Evolutionary conservation across 2,329 filamentous ascomycete genomes (phyloP), one percentile per base, ranked within the genome.

Genomic region (Phoma sp.): DNA sequence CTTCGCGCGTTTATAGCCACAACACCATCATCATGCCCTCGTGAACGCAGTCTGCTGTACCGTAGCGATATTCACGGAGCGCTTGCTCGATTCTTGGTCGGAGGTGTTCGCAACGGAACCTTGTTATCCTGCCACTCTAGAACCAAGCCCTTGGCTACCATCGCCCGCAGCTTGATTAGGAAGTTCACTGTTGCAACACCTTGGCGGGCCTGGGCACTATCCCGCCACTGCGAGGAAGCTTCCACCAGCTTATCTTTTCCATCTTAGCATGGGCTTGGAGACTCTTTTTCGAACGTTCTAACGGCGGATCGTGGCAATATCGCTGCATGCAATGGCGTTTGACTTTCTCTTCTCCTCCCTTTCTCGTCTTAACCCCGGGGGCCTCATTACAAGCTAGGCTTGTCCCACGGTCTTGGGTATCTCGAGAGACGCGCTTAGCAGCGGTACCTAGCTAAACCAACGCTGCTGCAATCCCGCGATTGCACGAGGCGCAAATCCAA

Each of bases 141-240:
- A 15, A 46, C 60, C 60, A 65, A 63, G 60, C 40, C 52, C 62
- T 64, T 65, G 62, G 62, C 61, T 48, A 47, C 37, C 47, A 51
- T 53, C 34, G 28, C 15, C 28, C 42, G 33, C 46, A 23, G 36
- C 52, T 55, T 50, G 25, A 55, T 40, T 49, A 55, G 46, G 52
- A 34, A 55, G 52, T 55, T 55, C 39, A 40, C 32, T 50, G 36
- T 42, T 33, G 18, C 26, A 38, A 51, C 26, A 48, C 20, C 60
- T 60, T 59, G 60, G 58, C 56, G 33, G 30, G 39, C 29, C 57
- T 60, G 51, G 57, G 57, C 54, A 37, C n/a, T 14, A 37, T 47
- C 30, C 25, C 20, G 26, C 18, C 34, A 28, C 33, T 57, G 17
- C 36, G 38, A 38, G 47, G 57, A 64, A 65, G 52, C 47, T 47